Evolutionary conservation across 495 filamentous ascomycete genomes (phyloP).

Genomic region (Penicillium chermesinum): DNA sequence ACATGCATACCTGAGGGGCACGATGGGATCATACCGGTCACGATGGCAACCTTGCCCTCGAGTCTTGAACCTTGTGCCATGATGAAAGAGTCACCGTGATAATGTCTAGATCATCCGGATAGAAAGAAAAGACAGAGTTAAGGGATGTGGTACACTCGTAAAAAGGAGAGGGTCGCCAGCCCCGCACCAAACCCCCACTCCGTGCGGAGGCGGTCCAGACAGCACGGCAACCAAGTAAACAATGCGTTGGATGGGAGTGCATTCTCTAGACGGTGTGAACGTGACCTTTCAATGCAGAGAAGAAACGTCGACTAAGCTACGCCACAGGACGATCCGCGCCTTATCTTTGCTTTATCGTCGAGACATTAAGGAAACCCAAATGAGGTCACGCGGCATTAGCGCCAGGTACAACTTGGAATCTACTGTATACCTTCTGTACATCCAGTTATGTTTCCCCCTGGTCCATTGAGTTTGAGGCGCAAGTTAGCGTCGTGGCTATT

Average conservation of each 20-base stretch:
- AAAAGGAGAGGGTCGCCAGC: neutral
- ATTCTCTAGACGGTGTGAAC: too few relatives aligned
- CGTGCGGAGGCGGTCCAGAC: neutral
- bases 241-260: too few relatives aligned
- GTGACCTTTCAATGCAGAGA: too few relatives aligned
- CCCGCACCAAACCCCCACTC: neutral
- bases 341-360: neutral
- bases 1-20: neutral
- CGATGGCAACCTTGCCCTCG: conserved; percentile 85
- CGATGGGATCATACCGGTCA: conserved; percentile 57
- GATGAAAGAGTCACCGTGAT: neutral
- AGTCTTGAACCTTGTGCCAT: conserved; percentile 43
- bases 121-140: neutral
- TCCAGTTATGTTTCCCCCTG: neutral
- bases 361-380: neutral
- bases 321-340: neutral
- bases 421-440: neutral
- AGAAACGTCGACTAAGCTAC: neutral
- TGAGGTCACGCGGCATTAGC: neutral
- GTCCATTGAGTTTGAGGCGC: neutral
- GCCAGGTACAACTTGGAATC: neutral
- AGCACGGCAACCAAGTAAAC: too few relatives aligned
- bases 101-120: too few relatives aligned
- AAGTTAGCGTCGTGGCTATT: neutral
- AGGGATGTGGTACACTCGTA: neutral